Evolutionary conservation across 768 basidiomycete genomes (phyloP).

Genomic region (Xanthoconium stramineum): DNA sequence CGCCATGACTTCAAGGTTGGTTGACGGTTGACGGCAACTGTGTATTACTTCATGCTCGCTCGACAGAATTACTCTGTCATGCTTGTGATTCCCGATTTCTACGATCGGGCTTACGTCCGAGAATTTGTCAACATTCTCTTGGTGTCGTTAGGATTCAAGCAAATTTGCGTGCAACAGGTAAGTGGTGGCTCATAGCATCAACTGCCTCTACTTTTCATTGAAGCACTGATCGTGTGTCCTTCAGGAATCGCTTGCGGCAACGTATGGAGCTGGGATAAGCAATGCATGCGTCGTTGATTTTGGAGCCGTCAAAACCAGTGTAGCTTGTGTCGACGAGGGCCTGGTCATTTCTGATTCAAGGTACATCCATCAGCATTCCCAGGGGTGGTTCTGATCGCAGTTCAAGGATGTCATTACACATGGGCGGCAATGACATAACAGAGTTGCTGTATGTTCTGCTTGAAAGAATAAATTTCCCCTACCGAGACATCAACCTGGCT

Average conservation of each 20-base stretch:
- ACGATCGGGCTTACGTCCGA: constrained; percentile 79
- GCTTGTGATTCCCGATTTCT: constrained; percentile 89
- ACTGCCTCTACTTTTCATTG: no score
- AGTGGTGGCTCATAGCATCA: neutral
- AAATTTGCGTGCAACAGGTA: constrained; percentile 89
- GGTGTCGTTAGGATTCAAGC: constrained; percentile 84
- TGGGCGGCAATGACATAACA: constrained; percentile 95
- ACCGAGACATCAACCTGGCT: constrained; percentile 74
- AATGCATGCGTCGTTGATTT: constrained; percentile 96
- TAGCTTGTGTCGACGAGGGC: constrained; percentile 95
- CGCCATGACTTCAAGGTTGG: constrained; percentile 58
- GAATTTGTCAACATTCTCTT: constrained; percentile 74
- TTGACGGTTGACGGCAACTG: neutral
- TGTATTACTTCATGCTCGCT: neutral
- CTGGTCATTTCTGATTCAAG: constrained; percentile 83
- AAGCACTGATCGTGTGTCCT: neutral
- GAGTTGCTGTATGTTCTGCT: constrained; percentile 81
- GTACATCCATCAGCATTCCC: constrained; percentile 38
- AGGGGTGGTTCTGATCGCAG: constrained; percentile 2
- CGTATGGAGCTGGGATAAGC: constrained; percentile 92
- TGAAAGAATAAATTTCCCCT: constrained; percentile 81
- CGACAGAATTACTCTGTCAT: constrained; percentile 80
- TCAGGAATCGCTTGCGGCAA: constrained; percentile 89
- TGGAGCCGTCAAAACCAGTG: constrained; percentile 77
- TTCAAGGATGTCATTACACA: constrained; percentile 70